Percentiles rank a stretch among this genome's conserved stretches.
Evolutionary conservation across 306 rosid species (phyloP).

Genomic region (Herpetospermum pedunculosum): DNA sequence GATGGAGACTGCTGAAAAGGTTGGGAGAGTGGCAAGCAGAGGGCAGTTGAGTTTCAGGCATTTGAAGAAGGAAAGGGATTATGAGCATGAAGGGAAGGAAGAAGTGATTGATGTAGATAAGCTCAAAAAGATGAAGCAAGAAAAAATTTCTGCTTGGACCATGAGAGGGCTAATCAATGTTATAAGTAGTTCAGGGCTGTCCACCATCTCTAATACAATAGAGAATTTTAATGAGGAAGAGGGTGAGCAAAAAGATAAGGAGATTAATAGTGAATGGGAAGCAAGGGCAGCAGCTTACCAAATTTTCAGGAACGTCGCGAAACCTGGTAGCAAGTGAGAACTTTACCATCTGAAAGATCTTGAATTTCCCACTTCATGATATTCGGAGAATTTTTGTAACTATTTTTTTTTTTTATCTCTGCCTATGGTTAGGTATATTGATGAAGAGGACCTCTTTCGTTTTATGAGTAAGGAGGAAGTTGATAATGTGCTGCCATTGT

Average conservation of each 20-base stretch:
- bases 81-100: slow-evolving; percentile 32
- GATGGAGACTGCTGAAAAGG: slow-evolving; percentile 44
- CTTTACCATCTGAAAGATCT: neutral
- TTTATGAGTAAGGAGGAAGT: slow-evolving; percentile 63
- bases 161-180: slow-evolving; percentile 65
- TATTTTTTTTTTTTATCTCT: neutral
- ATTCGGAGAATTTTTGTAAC: slow-evolving; percentile 11
- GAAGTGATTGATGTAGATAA: slow-evolving; percentile 76
- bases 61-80: slow-evolving; percentile 16
- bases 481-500: slow-evolving; percentile 45
- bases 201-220: slow-evolving; percentile 47
- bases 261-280: slow-evolving; percentile 76
- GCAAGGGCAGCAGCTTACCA: slow-evolving; percentile 63
- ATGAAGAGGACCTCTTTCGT: slow-evolving; percentile 64
- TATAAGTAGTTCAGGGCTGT: slow-evolving; percentile 49
- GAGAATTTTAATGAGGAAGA: slow-evolving; percentile 30
- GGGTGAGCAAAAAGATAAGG: slow-evolving; percentile 31
- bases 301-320: slow-evolving; percentile 59
- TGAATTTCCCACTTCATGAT: neutral
- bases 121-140: slow-evolving; percentile 65
- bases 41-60: slow-evolving; percentile 49
- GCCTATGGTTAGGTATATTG: slow-evolving; percentile 41
- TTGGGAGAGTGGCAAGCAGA: slow-evolving; percentile 22
- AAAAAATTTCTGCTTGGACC: slow-evolving; percentile 80
- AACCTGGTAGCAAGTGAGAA: slow-evolving; percentile 49